Conservation (phyloP, 176 grass and related monocot genomes). For the Sorghum bicolor region DNA sequence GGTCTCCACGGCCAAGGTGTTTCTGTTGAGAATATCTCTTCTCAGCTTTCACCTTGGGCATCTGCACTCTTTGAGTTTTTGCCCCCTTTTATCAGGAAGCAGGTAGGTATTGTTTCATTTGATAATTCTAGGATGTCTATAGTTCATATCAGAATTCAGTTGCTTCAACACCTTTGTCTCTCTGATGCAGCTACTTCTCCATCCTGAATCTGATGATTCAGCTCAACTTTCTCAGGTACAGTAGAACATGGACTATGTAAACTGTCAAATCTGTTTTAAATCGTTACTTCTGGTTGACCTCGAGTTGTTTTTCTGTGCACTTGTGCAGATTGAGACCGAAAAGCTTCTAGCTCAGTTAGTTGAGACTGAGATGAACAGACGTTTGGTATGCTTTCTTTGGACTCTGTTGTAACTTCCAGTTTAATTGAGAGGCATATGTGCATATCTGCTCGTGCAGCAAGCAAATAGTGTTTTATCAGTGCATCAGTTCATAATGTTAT, state of each 20-base stretch:
- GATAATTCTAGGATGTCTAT: neutral
- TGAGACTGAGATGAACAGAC: slow-evolving; percentile 90
- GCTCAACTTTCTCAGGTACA: slow-evolving; percentile 97
- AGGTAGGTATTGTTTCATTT: slow-evolving; percentile 46
- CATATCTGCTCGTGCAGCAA: neutral
- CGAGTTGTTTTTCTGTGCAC: slow-evolving; percentile 33
- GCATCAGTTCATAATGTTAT: slow-evolving; percentile 27
- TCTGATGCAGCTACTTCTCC: slow-evolving; percentile 76
- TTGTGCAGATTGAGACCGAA: slow-evolving; percentile 89
- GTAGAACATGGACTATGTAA: slow-evolving; percentile 21
- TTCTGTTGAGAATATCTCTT: slow-evolving; percentile 83
- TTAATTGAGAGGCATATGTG: slow-evolving; percentile 8
- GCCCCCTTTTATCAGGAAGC: slow-evolving; percentile 91
- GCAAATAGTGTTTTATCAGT: neutral
- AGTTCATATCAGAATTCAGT: slow-evolving; percentile 4
- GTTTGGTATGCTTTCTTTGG: slow-evolving; percentile 58
- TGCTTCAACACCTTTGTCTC: slow-evolving; percentile 20
- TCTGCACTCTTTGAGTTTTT: slow-evolving; percentile 98
- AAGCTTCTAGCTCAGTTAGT: slow-evolving; percentile 98
- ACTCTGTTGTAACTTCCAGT: neutral
- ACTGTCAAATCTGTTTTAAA: slow-evolving; percentile 8
- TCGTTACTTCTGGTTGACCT: slow-evolving; percentile 4
- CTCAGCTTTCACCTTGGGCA: slow-evolving; percentile 98
- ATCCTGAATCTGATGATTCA: slow-evolving; percentile 95
- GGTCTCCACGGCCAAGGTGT: slow-evolving; percentile 82